These are phyloP conservation scores for Teunomyces cretensis DNA, from an alignment of 805 yeast species.

Conservation along the genomic window DNA sequence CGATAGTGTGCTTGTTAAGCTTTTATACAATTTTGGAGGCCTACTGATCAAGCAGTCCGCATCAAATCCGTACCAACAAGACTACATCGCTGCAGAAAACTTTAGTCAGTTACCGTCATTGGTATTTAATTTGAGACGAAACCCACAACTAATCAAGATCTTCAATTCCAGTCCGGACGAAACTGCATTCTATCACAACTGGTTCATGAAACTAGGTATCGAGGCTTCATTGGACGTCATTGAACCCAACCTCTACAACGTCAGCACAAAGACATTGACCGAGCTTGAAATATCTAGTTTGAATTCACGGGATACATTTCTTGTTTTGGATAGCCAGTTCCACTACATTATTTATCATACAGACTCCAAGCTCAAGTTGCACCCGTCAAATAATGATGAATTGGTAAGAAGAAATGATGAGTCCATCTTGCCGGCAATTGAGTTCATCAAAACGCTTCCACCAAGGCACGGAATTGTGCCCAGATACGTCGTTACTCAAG, in stretches of 20 bases:
- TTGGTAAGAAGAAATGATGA: constrained; percentile 10
- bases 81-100: constrained; percentile 23
- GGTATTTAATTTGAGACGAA: constrained; percentile 34
- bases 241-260: constrained; percentile 27
- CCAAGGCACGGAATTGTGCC: constrained; percentile 17
- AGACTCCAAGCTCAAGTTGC: constrained; percentile 18
- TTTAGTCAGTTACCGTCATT: constrained; percentile 29
- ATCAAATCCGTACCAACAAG: constrained; percentile 24
- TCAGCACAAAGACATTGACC: constrained; percentile 12
- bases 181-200: constrained; percentile 39
- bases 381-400: constrained; percentile 27
- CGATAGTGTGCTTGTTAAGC: constrained; percentile 25
- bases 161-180: constrained; percentile 48
- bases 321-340: constrained; percentile 32
- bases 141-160: constrained; percentile 34
- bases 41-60: constrained; percentile 8
- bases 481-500: constrained; percentile 30
- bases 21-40: constrained; percentile 31
- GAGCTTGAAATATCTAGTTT: constrained; percentile 16
- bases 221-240: constrained; percentile 23
- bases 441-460: constrained; percentile 11
- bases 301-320: constrained; percentile 12
- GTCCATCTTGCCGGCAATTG: constrained; percentile 10
- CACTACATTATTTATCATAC: constrained; percentile 24
- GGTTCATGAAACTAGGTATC: constrained; percentile 22